Percentiles rank a stretch among this genome's conserved stretches.
Evolutionary conservation across 768 basidiomycete genomes (phyloP).

Genomic region (Omphalotus guepiniiformis): DNA sequence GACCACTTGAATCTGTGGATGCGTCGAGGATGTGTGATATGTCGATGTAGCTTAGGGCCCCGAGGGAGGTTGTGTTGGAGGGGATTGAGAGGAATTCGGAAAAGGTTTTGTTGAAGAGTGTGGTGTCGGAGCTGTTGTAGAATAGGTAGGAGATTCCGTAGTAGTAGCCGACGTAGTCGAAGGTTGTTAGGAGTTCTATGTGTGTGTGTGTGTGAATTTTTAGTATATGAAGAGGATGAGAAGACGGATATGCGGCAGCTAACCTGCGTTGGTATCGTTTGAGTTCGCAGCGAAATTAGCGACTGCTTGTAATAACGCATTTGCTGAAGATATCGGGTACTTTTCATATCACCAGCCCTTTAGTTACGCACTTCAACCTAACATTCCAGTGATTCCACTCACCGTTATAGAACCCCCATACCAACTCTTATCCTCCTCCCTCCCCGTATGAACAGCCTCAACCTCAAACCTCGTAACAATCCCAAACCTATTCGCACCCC

Average conservation of each 20-base stretch:
- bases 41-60: constrained; percentile 33
- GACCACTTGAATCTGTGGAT: constrained; percentile 23
- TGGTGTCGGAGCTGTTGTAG: constrained; percentile 33
- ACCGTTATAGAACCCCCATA: constrained; percentile 37
- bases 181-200: background rate
- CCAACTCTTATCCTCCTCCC: constrained; percentile 30
- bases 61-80: constrained; percentile 19
- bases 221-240: background rate
- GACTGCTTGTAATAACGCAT: constrained; percentile 32
- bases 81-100: constrained; percentile 38
- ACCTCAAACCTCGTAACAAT: constrained; percentile 42
- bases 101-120: constrained; percentile 24
- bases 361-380: too few species aligned
- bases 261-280: constrained; percentile 36
- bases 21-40: constrained; percentile 26
- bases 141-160: constrained; percentile 22
- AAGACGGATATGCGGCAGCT: constrained; percentile 8
- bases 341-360: too few species aligned
- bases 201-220: background rate
- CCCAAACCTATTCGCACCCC: constrained; percentile 42
- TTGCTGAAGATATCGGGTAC: constrained; percentile 35
- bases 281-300: constrained; percentile 32
- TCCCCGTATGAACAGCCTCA: constrained; percentile 34
- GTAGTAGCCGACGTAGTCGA: background rate
- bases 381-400: too few species aligned